Conservation (phyloP, 345 rosid species). For the Citrus inodora region DNA sequence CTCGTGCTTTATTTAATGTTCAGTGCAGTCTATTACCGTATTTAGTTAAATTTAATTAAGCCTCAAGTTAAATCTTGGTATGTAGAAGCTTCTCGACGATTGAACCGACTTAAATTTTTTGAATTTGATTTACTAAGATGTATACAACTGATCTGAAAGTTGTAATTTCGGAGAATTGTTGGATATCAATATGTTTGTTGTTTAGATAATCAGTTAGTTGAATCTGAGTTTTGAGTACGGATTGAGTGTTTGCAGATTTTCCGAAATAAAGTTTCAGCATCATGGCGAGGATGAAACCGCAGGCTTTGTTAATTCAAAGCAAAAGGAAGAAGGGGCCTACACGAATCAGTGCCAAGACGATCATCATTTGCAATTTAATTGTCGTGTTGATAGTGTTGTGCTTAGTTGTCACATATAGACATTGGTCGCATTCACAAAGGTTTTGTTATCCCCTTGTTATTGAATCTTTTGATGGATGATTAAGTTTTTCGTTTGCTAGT, state of each 20-base stretch:
- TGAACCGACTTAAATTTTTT: background rate
- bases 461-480: background rate
- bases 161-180: background rate
- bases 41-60: background rate
- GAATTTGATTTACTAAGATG: background rate
- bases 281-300: conserved; percentile 90
- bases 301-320: conserved; percentile 71
- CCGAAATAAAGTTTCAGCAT: background rate
- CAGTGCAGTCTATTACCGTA: background rate
- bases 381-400: conserved; percentile 43
- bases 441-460: conserved; percentile 21
- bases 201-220: background rate
- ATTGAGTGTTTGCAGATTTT: conserved; percentile 6
- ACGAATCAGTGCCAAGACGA: conserved; percentile 53
- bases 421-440: conserved; percentile 63
- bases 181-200: background rate
- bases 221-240: background rate
- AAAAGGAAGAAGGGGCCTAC: conserved; percentile 76
- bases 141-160: background rate
- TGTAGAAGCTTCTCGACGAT: background rate
- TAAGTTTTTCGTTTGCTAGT: conserved; percentile 11
- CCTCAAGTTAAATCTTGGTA: background rate
- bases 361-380: conserved; percentile 45
- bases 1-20: background rate
- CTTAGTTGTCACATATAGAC: conserved; percentile 53